Percentiles rank a stretch among this genome's conserved stretches.
phyloP scores from a whole-genome alignment of 2,329 filamentous ascomycete genomes.

The Pezicula radicicola region DNA sequence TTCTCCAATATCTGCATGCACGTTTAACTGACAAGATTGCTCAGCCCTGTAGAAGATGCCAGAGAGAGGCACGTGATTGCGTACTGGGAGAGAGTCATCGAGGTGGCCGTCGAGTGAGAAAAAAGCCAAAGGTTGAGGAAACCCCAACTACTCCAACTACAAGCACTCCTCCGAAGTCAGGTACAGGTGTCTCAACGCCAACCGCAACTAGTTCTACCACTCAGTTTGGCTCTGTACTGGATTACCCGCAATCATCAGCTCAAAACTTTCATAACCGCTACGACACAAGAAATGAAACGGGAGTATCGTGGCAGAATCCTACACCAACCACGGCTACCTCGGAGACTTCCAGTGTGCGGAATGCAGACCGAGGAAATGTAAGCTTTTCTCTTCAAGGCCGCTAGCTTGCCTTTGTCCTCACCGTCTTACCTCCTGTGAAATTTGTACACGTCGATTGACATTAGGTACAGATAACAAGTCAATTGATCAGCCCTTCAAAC shows the following conservation, averaged over 20 bases:
- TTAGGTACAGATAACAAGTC: slow-evolving; percentile 11
- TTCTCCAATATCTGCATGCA: not conserved
- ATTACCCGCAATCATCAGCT: not conserved
- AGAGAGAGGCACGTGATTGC: slow-evolving; percentile 28
- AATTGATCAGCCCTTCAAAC: not conserved
- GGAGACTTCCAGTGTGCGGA: slow-evolving; percentile 12
- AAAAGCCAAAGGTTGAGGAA: slow-evolving; percentile 24
- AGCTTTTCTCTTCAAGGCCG: not conserved
- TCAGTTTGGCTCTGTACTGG: slow-evolving; percentile 9
- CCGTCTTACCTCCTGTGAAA: no score
- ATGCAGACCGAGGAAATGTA: slow-evolving; percentile 19
- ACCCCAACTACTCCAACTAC: slow-evolving; percentile 5
- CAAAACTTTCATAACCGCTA: slow-evolving; percentile 16
- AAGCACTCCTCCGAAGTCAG: not conserved
- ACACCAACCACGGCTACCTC: slow-evolving; percentile 11
- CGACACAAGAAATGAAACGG: slow-evolving; percentile 10
- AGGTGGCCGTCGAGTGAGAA: slow-evolving; percentile 27
- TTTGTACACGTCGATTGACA: not conserved
- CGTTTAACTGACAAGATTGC: not conserved
- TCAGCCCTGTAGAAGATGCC: slow-evolving; percentile 29
- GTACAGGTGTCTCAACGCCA: slow-evolving; percentile 6
- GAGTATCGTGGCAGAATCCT: slow-evolving; percentile 13
- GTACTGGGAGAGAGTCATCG: slow-evolving; percentile 28
- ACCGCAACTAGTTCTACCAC: not conserved
- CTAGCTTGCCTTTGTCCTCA: no score